Evolutionary conservation across 192 early-diverging fungal genomes (phyloP).

Genomic region (Linnemannia hyalina): DNA sequence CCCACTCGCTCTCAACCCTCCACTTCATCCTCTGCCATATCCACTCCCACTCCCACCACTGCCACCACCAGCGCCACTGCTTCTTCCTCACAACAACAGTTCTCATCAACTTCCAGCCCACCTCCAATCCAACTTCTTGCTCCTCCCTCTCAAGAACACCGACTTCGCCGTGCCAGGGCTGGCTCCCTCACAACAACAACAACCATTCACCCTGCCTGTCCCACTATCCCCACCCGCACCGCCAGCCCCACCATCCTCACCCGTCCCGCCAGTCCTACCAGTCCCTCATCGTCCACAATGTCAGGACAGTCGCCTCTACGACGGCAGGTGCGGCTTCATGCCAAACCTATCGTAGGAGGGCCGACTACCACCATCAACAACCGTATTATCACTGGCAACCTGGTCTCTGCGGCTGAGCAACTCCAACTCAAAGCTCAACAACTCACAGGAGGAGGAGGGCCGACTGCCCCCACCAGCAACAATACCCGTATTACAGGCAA

Average conservation of each 20-base stretch:
- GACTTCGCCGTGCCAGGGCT: background rate
- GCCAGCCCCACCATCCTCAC: too few species aligned
- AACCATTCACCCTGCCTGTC: background rate
- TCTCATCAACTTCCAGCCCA: background rate
- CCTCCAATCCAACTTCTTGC: background rate
- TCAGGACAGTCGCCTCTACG: background rate
- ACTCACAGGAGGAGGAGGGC: background rate
- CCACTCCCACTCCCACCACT: too few species aligned
- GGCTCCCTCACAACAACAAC: background rate
- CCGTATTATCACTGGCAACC: background rate
- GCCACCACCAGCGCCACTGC: background rate
- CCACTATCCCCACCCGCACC: too few species aligned
- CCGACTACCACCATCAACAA: background rate
- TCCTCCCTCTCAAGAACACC: background rate
- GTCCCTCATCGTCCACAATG: background rate
- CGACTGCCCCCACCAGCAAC: background rate
- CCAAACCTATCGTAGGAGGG: background rate
- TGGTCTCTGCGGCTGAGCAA: conserved; percentile 17
- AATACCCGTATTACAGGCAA: background rate
- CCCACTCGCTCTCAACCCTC: background rate
- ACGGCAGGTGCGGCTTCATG: background rate
- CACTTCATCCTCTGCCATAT: background rate
- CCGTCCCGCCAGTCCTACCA: background rate
- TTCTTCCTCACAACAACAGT: background rate
- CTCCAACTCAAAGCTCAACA: background rate